Percentiles rank a stretch among this genome's conserved stretches.
phyloP scores from a whole-genome alignment of 345 rosid species.

The Citrus trifoliata region DNA sequence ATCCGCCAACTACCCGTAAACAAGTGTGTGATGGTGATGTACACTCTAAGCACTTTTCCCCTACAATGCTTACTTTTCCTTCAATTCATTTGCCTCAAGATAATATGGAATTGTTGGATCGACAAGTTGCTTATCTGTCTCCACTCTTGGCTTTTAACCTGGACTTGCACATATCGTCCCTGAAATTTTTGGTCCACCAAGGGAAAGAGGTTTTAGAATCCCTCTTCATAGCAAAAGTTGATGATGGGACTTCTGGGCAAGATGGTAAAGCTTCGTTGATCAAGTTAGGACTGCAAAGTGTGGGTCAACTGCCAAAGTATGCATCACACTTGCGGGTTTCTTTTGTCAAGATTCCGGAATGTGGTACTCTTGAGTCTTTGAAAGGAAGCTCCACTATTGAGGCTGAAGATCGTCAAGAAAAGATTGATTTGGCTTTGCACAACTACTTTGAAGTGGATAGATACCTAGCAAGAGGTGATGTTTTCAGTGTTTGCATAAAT shows the following conservation, averaged over 20 bases:
- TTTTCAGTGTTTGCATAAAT: slow-evolving; percentile 53
- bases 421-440: slow-evolving; percentile 79
- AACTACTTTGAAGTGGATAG: slow-evolving; percentile 79
- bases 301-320: slow-evolving; percentile 46
- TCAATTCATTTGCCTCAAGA: slow-evolving; percentile 35
- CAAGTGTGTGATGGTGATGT: slow-evolving; percentile 11
- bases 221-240: slow-evolving; percentile 50
- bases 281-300: slow-evolving; percentile 56
- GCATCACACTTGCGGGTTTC: slow-evolving; percentile 92
- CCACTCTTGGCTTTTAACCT: slow-evolving; percentile 86
- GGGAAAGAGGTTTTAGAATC: slow-evolving; percentile 57
- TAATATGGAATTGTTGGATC: slow-evolving; percentile 23
- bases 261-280: slow-evolving; percentile 30
- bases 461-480: slow-evolving; percentile 64
- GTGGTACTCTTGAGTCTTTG: slow-evolving; percentile 70
- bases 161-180: slow-evolving; percentile 66
- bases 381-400: slow-evolving; percentile 58
- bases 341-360: slow-evolving; percentile 87
- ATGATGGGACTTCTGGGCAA: slow-evolving; percentile 30
- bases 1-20: slow-evolving; percentile 54
- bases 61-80: slow-evolving; percentile 60
- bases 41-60: slow-evolving; percentile 22
- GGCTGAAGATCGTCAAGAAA: slow-evolving; percentile 79
- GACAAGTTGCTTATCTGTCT: slow-evolving; percentile 72
- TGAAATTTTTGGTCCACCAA: slow-evolving; percentile 53